A percentile compares a stretch with the other conserved stretches of the same genome.
Evolutionary conservation across 225 moss, liverwort and hornwort species (phyloP).

Genomic region (Pseudisothecium myosuroides): DNA sequence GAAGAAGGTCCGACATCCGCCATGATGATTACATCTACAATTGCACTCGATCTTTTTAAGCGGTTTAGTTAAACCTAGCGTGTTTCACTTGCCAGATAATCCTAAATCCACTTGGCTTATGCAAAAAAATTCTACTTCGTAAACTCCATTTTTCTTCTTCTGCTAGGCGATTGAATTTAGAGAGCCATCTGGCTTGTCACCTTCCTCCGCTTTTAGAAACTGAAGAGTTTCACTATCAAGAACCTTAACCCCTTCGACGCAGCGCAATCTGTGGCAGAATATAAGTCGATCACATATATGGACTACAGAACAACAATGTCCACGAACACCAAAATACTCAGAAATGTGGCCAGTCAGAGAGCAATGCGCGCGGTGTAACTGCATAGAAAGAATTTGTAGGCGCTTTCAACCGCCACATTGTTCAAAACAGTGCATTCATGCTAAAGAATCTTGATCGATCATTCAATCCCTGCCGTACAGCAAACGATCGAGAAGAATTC

Average conservation of each 20-base stretch:
- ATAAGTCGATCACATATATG: background rate
- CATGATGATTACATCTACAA: background rate
- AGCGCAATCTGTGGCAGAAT: background rate
- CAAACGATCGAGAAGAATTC: background rate
- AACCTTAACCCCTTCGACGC: background rate
- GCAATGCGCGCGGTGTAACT: background rate
- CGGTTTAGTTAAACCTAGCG: background rate
- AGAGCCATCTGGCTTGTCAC: background rate
- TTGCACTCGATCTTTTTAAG: background rate
- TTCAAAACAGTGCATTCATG: background rate
- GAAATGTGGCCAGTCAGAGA: background rate
- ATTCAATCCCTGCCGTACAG: background rate
- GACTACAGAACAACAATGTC: background rate
- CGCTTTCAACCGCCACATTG: background rate
- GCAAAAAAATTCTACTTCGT: background rate
- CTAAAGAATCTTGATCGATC: background rate
- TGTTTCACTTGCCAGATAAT: background rate
- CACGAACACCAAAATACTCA: background rate
- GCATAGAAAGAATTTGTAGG: background rate
- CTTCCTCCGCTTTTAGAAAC: background rate
- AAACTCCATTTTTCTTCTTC: background rate
- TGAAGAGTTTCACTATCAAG: background rate
- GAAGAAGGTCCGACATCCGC: background rate
- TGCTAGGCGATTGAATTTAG: background rate
- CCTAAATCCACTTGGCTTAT: background rate